A percentile compares a stretch with the other conserved stretches of the same genome.
phyloP scores from a whole-genome alignment of 805 yeast genomes.

The Grigorovia humatica region DNA sequence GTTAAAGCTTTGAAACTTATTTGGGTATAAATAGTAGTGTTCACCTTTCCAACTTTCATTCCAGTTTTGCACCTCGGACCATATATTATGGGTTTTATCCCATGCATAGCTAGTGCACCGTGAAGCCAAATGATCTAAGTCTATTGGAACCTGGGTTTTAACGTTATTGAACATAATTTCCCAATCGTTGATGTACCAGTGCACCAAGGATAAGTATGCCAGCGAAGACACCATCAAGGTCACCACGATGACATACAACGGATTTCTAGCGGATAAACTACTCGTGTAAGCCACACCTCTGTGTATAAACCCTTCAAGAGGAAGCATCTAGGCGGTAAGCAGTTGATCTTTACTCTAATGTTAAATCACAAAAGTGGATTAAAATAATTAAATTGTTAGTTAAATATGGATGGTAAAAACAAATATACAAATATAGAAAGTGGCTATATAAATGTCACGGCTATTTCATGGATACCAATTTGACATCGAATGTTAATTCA shows the following conservation, averaged over 20 bases:
- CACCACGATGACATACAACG: slow-evolving; percentile 73
- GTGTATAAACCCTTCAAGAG: not conserved
- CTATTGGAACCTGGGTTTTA: slow-evolving; percentile 5
- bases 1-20: slow-evolving; percentile 16
- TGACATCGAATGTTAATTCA: slow-evolving; percentile 91
- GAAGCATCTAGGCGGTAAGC: not conserved
- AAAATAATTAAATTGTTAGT: not conserved
- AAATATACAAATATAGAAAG: not conserved
- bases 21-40: slow-evolving; percentile 23
- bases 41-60: slow-evolving; percentile 2
- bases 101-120: not conserved
- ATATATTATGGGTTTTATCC: not conserved
- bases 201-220: slow-evolving; percentile 66
- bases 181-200: slow-evolving; percentile 45
- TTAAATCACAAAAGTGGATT: not conserved
- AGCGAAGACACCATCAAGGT: slow-evolving; percentile 68
- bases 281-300: not conserved
- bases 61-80: not conserved
- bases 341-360: no score
- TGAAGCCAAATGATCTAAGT: not conserved
- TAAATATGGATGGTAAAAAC: not conserved
- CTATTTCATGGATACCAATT: slow-evolving; percentile 81
- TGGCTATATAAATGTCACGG: not conserved
- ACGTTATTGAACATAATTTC: slow-evolving; percentile 19
- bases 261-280: slow-evolving; percentile 54